Evolutionary conservation across 1,139 yeast genomes (phyloP).

Genomic region (Saccharomyces hybrid): DNA sequence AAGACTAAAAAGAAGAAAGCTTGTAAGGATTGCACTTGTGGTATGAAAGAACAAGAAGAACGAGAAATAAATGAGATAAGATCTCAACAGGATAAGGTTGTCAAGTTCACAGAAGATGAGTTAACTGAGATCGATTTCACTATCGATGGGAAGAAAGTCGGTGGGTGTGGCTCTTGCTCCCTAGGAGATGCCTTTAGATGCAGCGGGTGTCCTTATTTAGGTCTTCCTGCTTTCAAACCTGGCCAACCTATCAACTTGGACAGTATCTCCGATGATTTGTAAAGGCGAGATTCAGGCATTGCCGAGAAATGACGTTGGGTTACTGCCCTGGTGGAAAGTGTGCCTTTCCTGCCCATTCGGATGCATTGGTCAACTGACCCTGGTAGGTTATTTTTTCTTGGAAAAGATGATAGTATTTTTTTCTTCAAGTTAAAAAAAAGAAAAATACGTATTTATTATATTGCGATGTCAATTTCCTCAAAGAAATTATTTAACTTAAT

Average conservation of each 20-base stretch:
- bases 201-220: conserved; percentile 95
- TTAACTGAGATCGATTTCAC: conserved; percentile 84
- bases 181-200: conserved; percentile 97
- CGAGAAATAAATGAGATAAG: conserved; percentile 46
- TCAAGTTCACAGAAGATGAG: conserved; percentile 19
- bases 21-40: conserved; percentile 97
- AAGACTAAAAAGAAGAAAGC: conserved; percentile 64
- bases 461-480: not conserved
- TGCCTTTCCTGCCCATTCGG: not conserved
- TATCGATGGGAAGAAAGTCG: conserved; percentile 79
- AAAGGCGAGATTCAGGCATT: conserved; percentile 1
- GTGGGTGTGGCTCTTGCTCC: conserved; percentile 96
- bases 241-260: conserved; percentile 57
- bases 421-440: not conserved
- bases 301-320: not conserved
- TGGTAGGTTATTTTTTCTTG: not conserved
- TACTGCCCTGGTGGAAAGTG: not conserved
- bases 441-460: not conserved
- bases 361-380: not conserved
- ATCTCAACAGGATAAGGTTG: conserved; percentile 37
- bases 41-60: conserved; percentile 76
- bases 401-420: not conserved
- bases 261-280: conserved; percentile 37
- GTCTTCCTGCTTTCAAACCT: conserved; percentile 95
- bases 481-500: not conserved